Base-by-base conservation (phyloP, 1,139 yeast genomes). In the Blastobotrys niveus region DNA sequence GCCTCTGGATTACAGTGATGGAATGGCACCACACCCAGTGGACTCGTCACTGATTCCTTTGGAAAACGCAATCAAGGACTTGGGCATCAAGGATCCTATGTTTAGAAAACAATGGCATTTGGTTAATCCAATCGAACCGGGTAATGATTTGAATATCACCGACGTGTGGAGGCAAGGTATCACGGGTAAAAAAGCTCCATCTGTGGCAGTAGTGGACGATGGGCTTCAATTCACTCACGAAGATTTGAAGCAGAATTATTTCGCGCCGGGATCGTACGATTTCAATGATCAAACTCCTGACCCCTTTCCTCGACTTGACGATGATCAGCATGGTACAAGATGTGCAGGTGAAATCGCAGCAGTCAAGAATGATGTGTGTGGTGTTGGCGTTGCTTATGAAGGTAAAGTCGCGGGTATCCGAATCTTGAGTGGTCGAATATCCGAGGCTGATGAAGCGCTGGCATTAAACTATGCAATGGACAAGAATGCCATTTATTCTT, bases 261-360 rank as follows among this genome's bases (percentile, higher is more conserved):
- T 77, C 59, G 70, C 76, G 2, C 78, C 77, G 51, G 98, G 97
- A 0, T 77, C 82, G 2, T 91, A 93, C 87, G 98, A 93, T 65
- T 93, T 79, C 62, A 93, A 93, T 61, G 84, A 79, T 56, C 82
- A 85, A 55, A 73, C 73, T 0, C 72, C 78, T 15, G 67, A 80
- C 35, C 99, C 99, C 1, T 77, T 75, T 52, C 99, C 98, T 7
- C 70, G 80, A 48, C 70, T 89, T 35, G 64, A 55, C n/a, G 94
- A 85, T 62, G 98, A 93, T 61, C 79, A 80, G 55, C 99, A 93
- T 63, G 99, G 99, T 3, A 93, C 99, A 0, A 72, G 99, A 55
- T 93, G 99, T 69, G 98, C 98, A 1, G 98, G 96, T 27, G 98
- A 93, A 64, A 84, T 93, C 47, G 96, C 96, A 0, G 94, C 82